Conservation (phyloP, 73 alveolate genomes). For the Stentor coeruleus region DNA sequence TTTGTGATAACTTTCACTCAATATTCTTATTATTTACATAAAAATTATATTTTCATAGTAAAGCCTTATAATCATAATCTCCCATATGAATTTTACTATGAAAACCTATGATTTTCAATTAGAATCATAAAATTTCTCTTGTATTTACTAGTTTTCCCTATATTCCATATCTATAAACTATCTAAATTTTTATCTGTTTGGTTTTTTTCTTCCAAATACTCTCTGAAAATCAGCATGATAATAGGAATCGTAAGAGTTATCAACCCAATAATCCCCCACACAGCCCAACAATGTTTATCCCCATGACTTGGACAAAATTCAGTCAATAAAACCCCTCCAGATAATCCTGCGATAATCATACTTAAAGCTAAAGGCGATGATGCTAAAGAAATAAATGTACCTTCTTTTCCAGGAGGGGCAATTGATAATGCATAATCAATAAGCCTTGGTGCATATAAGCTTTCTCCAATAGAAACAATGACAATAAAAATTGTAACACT, state of each 20-base stretch:
- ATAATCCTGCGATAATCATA: constrained; percentile 8
- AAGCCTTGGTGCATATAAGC: constrained; percentile 12
- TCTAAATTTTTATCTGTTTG: not conserved
- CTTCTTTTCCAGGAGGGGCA: constrained; percentile 22
- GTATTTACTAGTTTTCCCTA: too few relatives aligned
- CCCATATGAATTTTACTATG: too few relatives aligned
- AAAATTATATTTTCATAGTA: too few relatives aligned
- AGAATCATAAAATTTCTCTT: too few relatives aligned
- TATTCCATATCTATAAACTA: too few relatives aligned
- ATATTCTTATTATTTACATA: too few relatives aligned
- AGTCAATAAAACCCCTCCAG: not conserved
- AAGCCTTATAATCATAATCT: too few relatives aligned
- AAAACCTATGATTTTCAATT: too few relatives aligned
- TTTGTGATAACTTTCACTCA: too few relatives aligned
- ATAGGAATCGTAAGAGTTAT: not conserved
- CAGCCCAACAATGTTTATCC: not conserved
- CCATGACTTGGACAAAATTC: constrained; percentile 3
- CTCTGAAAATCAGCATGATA: not conserved
- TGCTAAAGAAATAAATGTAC: not conserved
- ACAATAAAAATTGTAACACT: not conserved
- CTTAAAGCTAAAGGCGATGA: not conserved
- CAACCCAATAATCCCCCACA: not conserved
- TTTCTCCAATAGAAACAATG: constrained; percentile 1
- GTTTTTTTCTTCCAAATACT: not conserved
- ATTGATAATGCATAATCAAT: not conserved